phyloP scores from a whole-genome alignment of 225 moss, liverwort and hornwort genomes.

The Pseudoscleropodium purum region DNA sequence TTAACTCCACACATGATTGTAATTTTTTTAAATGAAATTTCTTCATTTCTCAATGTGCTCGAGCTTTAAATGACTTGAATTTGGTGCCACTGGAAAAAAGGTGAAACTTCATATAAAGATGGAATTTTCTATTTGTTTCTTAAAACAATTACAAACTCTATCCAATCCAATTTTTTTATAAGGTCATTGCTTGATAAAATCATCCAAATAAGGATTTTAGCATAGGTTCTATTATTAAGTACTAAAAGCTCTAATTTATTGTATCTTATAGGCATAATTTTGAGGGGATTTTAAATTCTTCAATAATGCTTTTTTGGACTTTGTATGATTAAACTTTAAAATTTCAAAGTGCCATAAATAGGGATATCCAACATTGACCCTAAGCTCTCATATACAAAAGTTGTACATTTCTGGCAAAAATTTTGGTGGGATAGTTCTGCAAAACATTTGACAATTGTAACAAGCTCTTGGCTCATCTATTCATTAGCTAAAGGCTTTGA shows the following conservation, averaged over 20 bases:
- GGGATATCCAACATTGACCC: not conserved
- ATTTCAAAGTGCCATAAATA: not conserved
- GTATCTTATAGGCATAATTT: not conserved
- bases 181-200: too few species aligned
- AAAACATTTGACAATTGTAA: not conserved
- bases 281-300: not conserved
- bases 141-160: not conserved
- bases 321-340: not conserved
- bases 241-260: not conserved
- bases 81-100: not conserved
- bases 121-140: not conserved
- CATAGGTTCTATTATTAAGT: not conserved
- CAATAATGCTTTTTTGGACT: not conserved
- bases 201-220: not conserved
- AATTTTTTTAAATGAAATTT: not conserved
- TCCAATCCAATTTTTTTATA: not conserved
- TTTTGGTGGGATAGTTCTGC: accelerated
- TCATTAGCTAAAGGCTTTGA: not conserved
- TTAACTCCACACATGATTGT: not conserved
- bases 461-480: not conserved
- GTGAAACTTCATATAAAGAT: not conserved
- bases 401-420: not conserved
- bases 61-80: not conserved
- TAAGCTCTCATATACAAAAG: not conserved
- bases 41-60: not conserved